Percentiles rank a stretch among this genome's conserved stretches.
Evolutionary conservation across 805 yeast species (phyloP).

Genomic region (Teunomyces stri): DNA sequence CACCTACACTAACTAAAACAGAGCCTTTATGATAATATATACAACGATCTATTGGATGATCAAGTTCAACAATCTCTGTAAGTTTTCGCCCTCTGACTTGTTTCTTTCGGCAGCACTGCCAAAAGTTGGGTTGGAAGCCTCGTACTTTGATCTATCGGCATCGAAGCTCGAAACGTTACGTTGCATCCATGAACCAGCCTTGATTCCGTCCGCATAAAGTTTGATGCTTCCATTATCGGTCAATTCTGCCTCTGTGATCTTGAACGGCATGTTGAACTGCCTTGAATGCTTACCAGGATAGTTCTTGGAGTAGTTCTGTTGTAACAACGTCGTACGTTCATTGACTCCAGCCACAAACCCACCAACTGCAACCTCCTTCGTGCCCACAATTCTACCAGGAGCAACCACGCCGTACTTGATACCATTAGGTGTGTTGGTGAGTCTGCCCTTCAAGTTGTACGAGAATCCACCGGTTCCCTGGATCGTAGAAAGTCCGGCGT

Average conservation of each 20-base stretch:
- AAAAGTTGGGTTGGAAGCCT: constrained; percentile 32
- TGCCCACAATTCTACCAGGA: constrained; percentile 64
- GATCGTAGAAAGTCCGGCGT: constrained; percentile 18
- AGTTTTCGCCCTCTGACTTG: constrained; percentile 24
- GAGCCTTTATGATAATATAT: not conserved
- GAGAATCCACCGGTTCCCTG: constrained; percentile 79
- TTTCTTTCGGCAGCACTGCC: constrained; percentile 35
- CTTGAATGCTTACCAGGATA: constrained; percentile 41
- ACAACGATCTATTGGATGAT: constrained; percentile 12
- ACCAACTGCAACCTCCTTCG: constrained; percentile 57
- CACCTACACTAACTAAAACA: not conserved
- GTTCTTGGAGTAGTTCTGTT: constrained; percentile 32
- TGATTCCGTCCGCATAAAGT: constrained; percentile 39
- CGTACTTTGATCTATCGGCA: constrained; percentile 22
- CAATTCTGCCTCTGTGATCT: constrained; percentile 36
- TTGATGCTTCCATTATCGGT: constrained; percentile 38
- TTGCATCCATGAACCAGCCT: constrained; percentile 41
- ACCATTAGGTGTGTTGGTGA: constrained; percentile 71
- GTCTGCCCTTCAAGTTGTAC: constrained; percentile 65
- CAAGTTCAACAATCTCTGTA: constrained; percentile 26
- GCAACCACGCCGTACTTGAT: constrained; percentile 50
- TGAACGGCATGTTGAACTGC: constrained; percentile 44
- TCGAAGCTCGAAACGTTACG: constrained; percentile 18
- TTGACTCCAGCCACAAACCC: constrained; percentile 45
- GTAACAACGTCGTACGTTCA: constrained; percentile 32